Evolutionary conservation across 2,329 filamentous ascomycete species (phyloP), one percentile per base, ranked within the genome.

Genomic region (Pyrenochaeta sp.): DNA sequence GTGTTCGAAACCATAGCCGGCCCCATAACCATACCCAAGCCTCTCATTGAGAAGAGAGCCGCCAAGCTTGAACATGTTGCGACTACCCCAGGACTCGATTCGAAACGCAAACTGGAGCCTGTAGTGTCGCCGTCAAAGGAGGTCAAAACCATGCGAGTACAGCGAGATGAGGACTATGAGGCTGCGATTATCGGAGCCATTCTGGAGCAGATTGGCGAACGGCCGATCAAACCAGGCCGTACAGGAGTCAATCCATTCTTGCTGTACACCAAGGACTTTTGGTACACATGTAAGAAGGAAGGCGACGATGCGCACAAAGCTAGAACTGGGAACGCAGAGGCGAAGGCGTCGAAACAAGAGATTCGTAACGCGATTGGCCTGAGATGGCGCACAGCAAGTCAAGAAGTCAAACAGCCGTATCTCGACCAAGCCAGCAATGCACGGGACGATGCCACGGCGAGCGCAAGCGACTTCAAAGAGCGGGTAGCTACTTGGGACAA

Each of bases 161-260:
- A 66, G 29, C 65, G 63, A 12, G 67, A 75, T 35, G 73, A 77
- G 47, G 79, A 82, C 44, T 85, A 86, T 63, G 84, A 88, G 64
- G 78, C 82, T 37, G 81, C 80, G 5, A 82, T 88, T 63, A 81
- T 83, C 61, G 79, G 78, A 11, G 80, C 81, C n/a, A 83, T 88
- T 51, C 76, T 84, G 29, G 74, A 76, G 15, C 76, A 84, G 61
- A 85, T 97, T 40, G 94, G 94, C n/a, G 85, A 90, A 15, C 86
- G 90, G 3, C 90, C 92, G 0, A 78, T 83, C 50, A 88, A 86
- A 45, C 93, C 94, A 4, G 78, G 82, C 45, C 91, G 94, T 60
- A 83, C 88, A 0, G 87, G 89, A 0, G 87, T 89, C 3, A 98
- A 96, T 69, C 90, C 94, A 0, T 98, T 97, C 75, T 83, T 96